These are phyloP conservation scores for Macaranga tanarius DNA, from an alignment of 441 rosid species.

Conservation along the genomic window DNA sequence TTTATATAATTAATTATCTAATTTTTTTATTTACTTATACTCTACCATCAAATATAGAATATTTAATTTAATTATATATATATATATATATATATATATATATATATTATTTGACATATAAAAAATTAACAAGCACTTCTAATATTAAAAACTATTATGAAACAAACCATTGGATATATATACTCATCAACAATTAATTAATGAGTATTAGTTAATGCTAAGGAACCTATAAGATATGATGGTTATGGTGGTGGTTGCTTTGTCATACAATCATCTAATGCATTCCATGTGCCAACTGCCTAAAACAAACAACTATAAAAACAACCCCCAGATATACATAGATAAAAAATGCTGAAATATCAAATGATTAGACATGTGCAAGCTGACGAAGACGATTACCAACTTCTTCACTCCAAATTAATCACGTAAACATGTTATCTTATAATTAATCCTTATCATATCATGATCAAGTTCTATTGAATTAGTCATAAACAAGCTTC, in stretches of 20 bases:
- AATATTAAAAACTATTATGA: no score
- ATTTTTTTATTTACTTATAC: no score
- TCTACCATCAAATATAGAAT: no score
- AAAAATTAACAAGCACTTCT: no score
- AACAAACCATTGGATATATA: no score
- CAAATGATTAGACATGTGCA: conserved; percentile 19
- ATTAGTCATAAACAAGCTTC: background rate
- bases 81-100: no score
- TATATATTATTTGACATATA: no score
- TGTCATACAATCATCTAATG: conserved; percentile 4
- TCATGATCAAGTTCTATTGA: background rate
- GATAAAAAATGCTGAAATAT: background rate
- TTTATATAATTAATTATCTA: no score
- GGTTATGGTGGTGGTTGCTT: conserved; percentile 2
- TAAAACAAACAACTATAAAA: background rate
- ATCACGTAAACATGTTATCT: background rate
- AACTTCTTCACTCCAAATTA: background rate
- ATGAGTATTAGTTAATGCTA: background rate
- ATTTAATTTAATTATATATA: no score
- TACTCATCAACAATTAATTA: no score
- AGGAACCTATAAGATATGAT: background rate
- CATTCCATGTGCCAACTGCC: conserved; percentile 17
- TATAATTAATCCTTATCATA: background rate
- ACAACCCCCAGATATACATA: no score
- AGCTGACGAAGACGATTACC: background rate